A percentile compares a stretch with the other conserved stretches of the same genome.
These are phyloP conservation scores for Nigrograna mackinnonii DNA, from an alignment of 2,329 filamentous ascomycete genomes.

Conservation along the genomic window DNA sequence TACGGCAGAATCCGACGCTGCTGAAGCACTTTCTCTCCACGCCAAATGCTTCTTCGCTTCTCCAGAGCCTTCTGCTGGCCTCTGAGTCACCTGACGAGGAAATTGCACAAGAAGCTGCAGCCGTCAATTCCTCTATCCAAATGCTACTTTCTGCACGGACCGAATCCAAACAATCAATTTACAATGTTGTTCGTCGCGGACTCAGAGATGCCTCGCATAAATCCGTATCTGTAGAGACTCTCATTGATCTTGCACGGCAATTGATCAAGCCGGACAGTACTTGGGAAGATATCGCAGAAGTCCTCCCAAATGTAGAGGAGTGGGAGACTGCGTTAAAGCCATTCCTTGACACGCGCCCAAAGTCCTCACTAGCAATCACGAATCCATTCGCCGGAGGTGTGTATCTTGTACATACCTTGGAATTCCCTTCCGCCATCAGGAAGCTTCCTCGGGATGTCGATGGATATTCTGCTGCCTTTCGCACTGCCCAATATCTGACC, in stretches of 20 bases:
- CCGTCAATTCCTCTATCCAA: conserved; percentile 42
- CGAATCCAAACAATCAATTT: conserved; percentile 49
- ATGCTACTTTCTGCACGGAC: conserved; percentile 40
- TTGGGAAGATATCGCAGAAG: conserved; percentile 40
- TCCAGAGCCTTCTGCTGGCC: conserved; percentile 57
- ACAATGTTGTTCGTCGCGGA: conserved; percentile 57
- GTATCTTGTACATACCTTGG: conserved; percentile 58
- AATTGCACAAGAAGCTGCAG: conserved; percentile 48
- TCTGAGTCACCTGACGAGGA: conserved; percentile 57
- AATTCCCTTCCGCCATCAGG: conserved; percentile 18
- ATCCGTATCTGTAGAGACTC: conserved; percentile 55
- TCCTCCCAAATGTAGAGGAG: conserved; percentile 65
- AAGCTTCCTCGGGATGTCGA: conserved; percentile 63
- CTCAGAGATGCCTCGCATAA: conserved; percentile 49
- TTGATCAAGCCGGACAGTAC: conserved; percentile 40
- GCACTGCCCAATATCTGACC: conserved; percentile 73
- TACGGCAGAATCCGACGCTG: conserved; percentile 43
- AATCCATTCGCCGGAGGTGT: conserved; percentile 72
- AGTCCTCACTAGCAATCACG: conserved; percentile 72
- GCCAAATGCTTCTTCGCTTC: conserved; percentile 51
- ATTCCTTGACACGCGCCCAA: conserved; percentile 58
- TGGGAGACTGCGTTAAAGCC: conserved; percentile 68
- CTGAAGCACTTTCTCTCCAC: conserved; percentile 49
- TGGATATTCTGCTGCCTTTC: conserved; percentile 72
- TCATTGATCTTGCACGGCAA: conserved; percentile 59